phyloP scores from a whole-genome alignment of 140 eudicot species.

The Artemisia princeps region DNA sequence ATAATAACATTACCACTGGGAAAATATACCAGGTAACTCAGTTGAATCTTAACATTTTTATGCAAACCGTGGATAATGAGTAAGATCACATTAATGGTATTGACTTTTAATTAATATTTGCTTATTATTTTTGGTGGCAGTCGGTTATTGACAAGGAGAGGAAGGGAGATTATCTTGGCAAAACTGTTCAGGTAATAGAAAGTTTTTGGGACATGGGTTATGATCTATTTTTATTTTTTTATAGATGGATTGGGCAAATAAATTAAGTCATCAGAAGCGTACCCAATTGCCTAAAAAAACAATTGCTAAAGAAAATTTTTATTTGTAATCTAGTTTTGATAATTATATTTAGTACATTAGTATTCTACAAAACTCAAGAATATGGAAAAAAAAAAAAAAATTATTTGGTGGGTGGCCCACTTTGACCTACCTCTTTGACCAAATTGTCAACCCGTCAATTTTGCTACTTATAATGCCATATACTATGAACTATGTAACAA shows the following conservation, averaged over 20 bases:
- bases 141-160: slow-evolving; percentile 87
- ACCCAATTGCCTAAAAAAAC: too few relatives aligned
- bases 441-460: background rate
- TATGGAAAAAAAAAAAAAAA: too few relatives aligned
- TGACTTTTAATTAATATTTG: background rate
- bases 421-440: background rate
- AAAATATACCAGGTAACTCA: slow-evolving; percentile 72
- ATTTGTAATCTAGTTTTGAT: too few relatives aligned
- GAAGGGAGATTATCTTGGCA: slow-evolving; percentile 97
- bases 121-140: slow-evolving; percentile 33
- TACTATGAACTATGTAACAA: background rate
- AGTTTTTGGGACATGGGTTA: background rate
- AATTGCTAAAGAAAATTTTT: too few relatives aligned
- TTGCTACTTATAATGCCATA: background rate
- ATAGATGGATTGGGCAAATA: too few relatives aligned
- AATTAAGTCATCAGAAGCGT: too few relatives aligned
- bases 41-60: background rate
- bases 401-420: too few relatives aligned
- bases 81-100: background rate
- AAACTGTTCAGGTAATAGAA: slow-evolving; percentile 68
- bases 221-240: too few relatives aligned
- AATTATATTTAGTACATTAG: too few relatives aligned
- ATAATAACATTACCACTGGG: slow-evolving; percentile 92
- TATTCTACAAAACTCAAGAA: too few relatives aligned
- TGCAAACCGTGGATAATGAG: too few relatives aligned